Conservation (phyloP, 1,284 basidiomycete species). For the Ganoderma leucocontextum region DNA sequence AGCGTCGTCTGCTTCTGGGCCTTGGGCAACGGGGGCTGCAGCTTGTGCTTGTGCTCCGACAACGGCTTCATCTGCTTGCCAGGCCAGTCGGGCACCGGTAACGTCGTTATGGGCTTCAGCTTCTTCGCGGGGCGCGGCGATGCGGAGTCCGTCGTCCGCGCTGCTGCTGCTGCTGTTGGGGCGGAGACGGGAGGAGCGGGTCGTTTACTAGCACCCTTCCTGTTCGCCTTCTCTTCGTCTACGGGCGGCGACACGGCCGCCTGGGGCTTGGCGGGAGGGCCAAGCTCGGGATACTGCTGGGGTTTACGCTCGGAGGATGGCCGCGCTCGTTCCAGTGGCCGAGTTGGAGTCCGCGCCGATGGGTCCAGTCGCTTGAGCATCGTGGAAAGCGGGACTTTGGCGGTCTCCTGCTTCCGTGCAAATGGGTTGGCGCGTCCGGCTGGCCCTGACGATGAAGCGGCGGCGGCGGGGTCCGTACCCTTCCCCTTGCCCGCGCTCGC, state of each 20-base stretch:
- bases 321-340: not conserved
- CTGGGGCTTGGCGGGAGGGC: not conserved
- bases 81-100: slow-evolving; percentile 28
- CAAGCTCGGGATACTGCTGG: not conserved
- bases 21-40: not conserved
- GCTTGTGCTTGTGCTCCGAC: slow-evolving; percentile 24
- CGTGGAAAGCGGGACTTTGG: not conserved
- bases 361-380: not conserved
- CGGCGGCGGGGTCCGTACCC: not conserved
- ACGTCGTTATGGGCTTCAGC: slow-evolving; percentile 27
- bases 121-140: slow-evolving; percentile 25
- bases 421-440: slow-evolving; percentile 26
- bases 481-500: not conserved
- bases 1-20: slow-evolving; percentile 25
- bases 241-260: not conserved
- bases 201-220: slow-evolving; percentile 5
- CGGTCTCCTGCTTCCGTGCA: slow-evolving; percentile 15
- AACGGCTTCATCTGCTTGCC: slow-evolving; percentile 19
- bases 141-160: not conserved
- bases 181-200: not conserved
- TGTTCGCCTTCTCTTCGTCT: no score
- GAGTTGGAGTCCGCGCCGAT: not conserved
- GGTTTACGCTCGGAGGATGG: not conserved
- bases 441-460: not conserved
- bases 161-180: not conserved